These are phyloP conservation scores for Peronosclerospora sorghi DNA, from an alignment of 352 stramenopile genomes.

Conservation along the genomic window DNA sequence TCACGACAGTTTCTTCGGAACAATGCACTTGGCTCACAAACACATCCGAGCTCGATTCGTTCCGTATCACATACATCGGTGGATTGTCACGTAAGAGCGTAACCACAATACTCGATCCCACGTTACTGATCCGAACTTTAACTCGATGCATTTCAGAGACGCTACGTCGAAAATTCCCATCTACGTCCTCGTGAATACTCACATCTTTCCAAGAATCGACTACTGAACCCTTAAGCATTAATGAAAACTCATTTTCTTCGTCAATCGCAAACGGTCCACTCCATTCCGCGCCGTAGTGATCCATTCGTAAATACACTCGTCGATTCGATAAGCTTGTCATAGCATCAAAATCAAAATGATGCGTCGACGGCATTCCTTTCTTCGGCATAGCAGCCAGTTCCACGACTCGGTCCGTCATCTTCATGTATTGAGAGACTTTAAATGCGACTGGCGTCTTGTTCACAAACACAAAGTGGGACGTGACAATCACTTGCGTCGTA, in stretches of 20 bases:
- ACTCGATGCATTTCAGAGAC: slow-evolving; percentile 47
- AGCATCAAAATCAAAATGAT: slow-evolving; percentile 66
- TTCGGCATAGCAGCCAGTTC: slow-evolving; percentile 39
- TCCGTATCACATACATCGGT: slow-evolving; percentile 79
- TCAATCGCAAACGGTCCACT: slow-evolving; percentile 71
- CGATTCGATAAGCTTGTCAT: slow-evolving; percentile 38
- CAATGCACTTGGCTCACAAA: slow-evolving; percentile 59
- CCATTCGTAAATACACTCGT: slow-evolving; percentile 65
- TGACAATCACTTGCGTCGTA: slow-evolving; percentile 79
- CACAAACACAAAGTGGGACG: slow-evolving; percentile 78
- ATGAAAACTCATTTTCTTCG: slow-evolving; percentile 79
- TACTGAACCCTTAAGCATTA: slow-evolving; percentile 60
- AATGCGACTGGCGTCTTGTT: slow-evolving; percentile 73
- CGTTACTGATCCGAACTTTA: slow-evolving; percentile 62
- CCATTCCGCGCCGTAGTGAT: slow-evolving; percentile 63
- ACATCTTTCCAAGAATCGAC: slow-evolving; percentile 34
- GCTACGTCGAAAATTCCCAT: slow-evolving; percentile 34
- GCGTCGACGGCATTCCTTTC: slow-evolving; percentile 23
- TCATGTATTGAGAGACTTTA: slow-evolving; percentile 60
- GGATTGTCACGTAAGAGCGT: slow-evolving; percentile 67
- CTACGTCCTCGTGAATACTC: slow-evolving; percentile 22
- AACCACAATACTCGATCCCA: slow-evolving; percentile 73
- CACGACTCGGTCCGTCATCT: slow-evolving; percentile 49
- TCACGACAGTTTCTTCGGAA: slow-evolving; percentile 48
- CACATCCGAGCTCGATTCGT: slow-evolving; percentile 67